Conservation (phyloP, 176 grass and related monocot genomes). For the Cenchrus fungigraminus region DNA sequence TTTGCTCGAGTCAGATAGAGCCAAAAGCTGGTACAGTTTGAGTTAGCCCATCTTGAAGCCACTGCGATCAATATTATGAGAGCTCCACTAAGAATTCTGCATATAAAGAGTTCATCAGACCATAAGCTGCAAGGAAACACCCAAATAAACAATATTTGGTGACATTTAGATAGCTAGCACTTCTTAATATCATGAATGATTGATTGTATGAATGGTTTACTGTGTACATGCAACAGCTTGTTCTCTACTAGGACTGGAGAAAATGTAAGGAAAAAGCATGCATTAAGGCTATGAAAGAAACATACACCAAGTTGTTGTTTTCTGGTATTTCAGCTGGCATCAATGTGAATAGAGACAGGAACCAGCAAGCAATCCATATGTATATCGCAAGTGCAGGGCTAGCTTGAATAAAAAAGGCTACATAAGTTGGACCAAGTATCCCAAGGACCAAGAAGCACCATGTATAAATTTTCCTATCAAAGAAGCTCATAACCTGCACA, state of each 20-base stretch:
- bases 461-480: constrained; percentile 83
- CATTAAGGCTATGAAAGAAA: constrained; percentile 36
- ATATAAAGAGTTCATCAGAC: constrained; percentile 44
- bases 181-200: constrained; percentile 15
- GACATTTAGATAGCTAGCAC: constrained; percentile 5
- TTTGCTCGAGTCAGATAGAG: constrained; percentile 66
- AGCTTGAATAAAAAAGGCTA: constrained; percentile 56
- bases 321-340: constrained; percentile 99
- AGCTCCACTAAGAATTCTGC: constrained; percentile 82
- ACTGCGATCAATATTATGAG: constrained; percentile 75
- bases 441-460: constrained; percentile 90
- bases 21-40: constrained; percentile 67
- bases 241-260: background rate
- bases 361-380: constrained; percentile 80
- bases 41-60: constrained; percentile 65
- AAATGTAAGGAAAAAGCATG: constrained; percentile 20
- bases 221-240: background rate
- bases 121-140: constrained; percentile 40
- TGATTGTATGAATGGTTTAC: background rate
- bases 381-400: constrained; percentile 61
- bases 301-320: constrained; percentile 94
- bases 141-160: background rate
- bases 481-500: constrained; percentile 91
- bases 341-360: constrained; percentile 92
- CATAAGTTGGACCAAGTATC: constrained; percentile 56